Conservation (phyloP, 2,329 filamentous ascomycete species). For the Diplodia mutila region DNA sequence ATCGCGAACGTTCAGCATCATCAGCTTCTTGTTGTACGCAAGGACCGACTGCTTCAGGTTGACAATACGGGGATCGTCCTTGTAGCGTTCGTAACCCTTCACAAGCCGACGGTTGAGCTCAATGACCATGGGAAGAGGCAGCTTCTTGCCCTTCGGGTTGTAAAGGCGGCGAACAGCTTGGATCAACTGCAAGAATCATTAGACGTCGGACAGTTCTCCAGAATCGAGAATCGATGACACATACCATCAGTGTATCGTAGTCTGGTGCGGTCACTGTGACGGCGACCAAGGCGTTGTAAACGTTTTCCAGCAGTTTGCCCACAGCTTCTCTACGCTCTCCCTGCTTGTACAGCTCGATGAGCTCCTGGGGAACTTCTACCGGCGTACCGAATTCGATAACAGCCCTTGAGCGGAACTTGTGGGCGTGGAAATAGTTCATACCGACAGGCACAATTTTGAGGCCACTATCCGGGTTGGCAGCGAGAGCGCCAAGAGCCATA, state of each 20-base stretch:
- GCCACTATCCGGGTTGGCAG: slow-evolving; percentile 81
- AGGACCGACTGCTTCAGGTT: slow-evolving; percentile 74
- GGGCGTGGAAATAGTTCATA: slow-evolving; percentile 99
- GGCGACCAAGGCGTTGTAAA: slow-evolving; percentile 80
- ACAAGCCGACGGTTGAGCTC: slow-evolving; percentile 91
- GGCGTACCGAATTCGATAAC: slow-evolving; percentile 94
- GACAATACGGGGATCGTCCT: slow-evolving; percentile 83
- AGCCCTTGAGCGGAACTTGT: slow-evolving; percentile 95
- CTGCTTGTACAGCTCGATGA: slow-evolving; percentile 82
- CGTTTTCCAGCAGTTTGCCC: slow-evolving; percentile 78
- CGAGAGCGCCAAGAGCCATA: slow-evolving; percentile 91
- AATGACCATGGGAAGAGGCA: slow-evolving; percentile 88
- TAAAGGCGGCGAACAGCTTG: slow-evolving; percentile 93
- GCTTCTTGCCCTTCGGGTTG: slow-evolving; percentile 90
- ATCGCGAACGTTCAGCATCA: slow-evolving; percentile 84
- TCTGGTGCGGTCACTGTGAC: slow-evolving; percentile 93
- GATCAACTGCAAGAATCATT: slow-evolving; percentile 65
- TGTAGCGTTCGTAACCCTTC: slow-evolving; percentile 89
- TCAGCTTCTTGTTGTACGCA: slow-evolving; percentile 84
- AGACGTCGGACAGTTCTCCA: background rate
- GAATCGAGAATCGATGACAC: slow-evolving; percentile 28
- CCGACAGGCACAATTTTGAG: slow-evolving; percentile 94
- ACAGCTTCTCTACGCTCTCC: slow-evolving; percentile 87
- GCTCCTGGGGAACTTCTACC: slow-evolving; percentile 78
- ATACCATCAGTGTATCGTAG: slow-evolving; percentile 90